Evolutionary conservation across 1,139 yeast genomes (phyloP), one percentile per base, ranked within the genome.

Genomic region (Candida sanyaensis): DNA sequence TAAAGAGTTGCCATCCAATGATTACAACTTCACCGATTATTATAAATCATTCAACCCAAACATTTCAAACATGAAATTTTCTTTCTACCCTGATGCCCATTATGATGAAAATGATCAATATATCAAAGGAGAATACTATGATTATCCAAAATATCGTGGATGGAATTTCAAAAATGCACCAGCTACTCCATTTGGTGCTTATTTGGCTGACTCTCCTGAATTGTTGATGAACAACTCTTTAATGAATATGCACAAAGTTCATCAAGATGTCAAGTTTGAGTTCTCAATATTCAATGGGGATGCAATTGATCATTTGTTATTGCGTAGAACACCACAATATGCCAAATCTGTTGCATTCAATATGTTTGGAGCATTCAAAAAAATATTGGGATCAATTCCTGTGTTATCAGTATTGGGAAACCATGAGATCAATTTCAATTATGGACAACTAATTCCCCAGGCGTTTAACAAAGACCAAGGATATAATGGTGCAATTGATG

Each of bases 201-300:
- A 84, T 63, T 56, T 62, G 30, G 84, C 90, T 64, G 91, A 85
- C 61, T 71, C 86, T 8, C 90, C 91, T 5, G 84, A 80, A 52
- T 59, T 79, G 7, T 66, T 84, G 53, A 65, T 84, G 56, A 83
- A 82, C 61, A 79, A 77, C 50, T 75, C 86, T 27, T 67, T 84
- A 62, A 68, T 71, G 42, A 67, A 79, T 26, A 71, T 81, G 50
- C 66, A 69, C 10, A 58, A 71, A 29, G 63, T 66, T 42, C 66
- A 69, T 52, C 48, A 64, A 36, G 58, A 64, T 17, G 57, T 69
- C 17, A 61, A 71, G 9, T 84, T 78, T 56, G 84, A 81, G 45
- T 84, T 85, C 59, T 75, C 84, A 4, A 61, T 85, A 27, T 85
- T 84, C 69, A 85, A 89, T 2, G 91, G 90, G 45, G 91, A 84